Conservation (phyloP, 768 basidiomycete species). For the Pleurotus ostreatus region DNA sequence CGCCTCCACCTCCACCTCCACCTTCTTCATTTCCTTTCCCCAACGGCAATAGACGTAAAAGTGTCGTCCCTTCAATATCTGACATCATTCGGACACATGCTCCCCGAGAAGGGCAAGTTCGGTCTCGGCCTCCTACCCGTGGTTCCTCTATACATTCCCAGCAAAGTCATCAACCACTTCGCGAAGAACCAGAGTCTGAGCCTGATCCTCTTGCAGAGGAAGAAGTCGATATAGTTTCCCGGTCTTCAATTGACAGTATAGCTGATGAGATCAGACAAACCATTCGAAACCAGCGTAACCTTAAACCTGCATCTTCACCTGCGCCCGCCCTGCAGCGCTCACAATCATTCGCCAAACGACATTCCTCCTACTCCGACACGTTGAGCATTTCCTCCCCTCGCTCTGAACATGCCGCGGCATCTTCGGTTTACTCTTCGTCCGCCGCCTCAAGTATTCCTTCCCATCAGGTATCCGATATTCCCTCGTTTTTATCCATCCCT, state of each 20-base stretch:
- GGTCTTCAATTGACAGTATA: constrained; percentile 87
- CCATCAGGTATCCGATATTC: constrained; percentile 43
- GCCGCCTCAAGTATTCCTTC: constrained; percentile 41
- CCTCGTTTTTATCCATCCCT: constrained; percentile 34
- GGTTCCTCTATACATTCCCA: constrained; percentile 46
- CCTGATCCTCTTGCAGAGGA: constrained; percentile 47
- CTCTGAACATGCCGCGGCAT: constrained; percentile 47
- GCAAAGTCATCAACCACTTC: constrained; percentile 37
- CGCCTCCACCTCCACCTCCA: constrained; percentile 7
- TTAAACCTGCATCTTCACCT: constrained; percentile 31
- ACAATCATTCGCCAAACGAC: constrained; percentile 31
- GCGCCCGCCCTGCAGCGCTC: constrained; percentile 19
- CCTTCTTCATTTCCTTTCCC: constrained; percentile 17
- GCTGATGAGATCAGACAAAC: constrained; percentile 78
- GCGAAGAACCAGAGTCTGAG: constrained; percentile 55
- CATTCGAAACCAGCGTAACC: constrained; percentile 52
- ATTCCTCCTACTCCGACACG: constrained; percentile 55
- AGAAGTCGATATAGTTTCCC: constrained; percentile 62
- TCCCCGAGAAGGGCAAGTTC: constrained; percentile 50
- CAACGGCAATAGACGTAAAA: constrained; percentile 32
- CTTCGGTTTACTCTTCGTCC: constrained; percentile 50
- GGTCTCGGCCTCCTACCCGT: constrained; percentile 39
- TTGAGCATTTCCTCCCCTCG: constrained; percentile 51
- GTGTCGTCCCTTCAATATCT: constrained; percentile 74
- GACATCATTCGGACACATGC: constrained; percentile 84